phyloP scores from a whole-genome alignment of 495 filamentous ascomycete genomes.

The Aspergillus olivimuriae region DNA sequence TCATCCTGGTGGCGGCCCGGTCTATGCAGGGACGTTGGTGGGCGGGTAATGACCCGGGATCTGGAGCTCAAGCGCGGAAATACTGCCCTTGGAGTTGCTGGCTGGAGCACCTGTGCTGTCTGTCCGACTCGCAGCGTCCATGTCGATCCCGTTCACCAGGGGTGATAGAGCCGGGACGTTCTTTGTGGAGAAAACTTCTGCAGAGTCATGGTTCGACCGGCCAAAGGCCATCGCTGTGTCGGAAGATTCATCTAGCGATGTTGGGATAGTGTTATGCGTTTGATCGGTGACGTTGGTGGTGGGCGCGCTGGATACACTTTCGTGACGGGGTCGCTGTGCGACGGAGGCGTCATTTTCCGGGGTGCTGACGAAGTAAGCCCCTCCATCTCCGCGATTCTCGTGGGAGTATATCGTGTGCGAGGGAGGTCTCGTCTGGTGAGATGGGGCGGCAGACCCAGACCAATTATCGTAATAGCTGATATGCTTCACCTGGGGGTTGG shows the following conservation, averaged over 20 bases:
- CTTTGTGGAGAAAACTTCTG: neutral
- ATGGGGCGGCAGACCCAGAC: conserved; percentile 1
- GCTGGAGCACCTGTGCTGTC: conserved; percentile 13
- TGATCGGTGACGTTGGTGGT: conserved; percentile 33
- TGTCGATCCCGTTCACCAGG: neutral
- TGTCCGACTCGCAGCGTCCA: conserved; percentile 4
- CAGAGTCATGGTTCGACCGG: no score
- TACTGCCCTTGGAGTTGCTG: conserved; percentile 21
- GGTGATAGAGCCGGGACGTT: neutral
- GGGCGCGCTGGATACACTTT: conserved; percentile 33
- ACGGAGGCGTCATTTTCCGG: no score
- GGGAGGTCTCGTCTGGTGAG: neutral
- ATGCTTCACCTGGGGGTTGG: no score
- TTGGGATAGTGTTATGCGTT: conserved; percentile 32
- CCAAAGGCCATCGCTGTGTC: no score
- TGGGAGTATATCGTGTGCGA: neutral
- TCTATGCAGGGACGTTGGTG: conserved; percentile 26
- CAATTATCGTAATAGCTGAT: conserved; percentile 37
- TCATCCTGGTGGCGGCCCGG: neutral
- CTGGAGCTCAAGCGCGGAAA: conserved; percentile 26
- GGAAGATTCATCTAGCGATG: conserved; percentile 26
- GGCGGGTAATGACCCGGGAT: conserved; percentile 37
- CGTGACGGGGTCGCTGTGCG: conserved; percentile 23
- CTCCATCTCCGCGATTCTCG: neutral
- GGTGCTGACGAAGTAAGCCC: no score